Conservation (phyloP, 1,284 basidiomycete genomes). For the Heterobasidion irregulare region DNA sequence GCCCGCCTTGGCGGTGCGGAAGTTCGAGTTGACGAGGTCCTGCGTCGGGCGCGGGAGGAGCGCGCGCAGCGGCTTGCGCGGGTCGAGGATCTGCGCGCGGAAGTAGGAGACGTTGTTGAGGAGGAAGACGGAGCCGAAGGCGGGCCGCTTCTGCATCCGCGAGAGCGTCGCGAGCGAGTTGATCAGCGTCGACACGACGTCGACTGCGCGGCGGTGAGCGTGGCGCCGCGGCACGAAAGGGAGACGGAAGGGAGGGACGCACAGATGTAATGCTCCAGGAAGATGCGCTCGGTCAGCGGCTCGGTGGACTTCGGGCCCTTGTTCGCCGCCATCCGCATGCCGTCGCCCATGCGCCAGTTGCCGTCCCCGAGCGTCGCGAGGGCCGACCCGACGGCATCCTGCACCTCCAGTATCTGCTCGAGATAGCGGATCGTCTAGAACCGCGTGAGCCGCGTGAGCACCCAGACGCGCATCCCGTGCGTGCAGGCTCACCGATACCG, state of each 20-base stretch:
- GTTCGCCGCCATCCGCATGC: conserved; percentile 41
- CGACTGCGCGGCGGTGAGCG: conserved; percentile 34
- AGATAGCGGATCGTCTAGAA: conserved; percentile 59
- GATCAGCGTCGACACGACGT: conserved; percentile 56
- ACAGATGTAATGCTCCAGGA: conserved; percentile 72
- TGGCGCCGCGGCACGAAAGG: background rate
- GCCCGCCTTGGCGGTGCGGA: conserved; percentile 68
- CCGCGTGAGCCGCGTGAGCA: background rate
- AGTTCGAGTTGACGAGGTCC: conserved; percentile 56
- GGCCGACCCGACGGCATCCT: conserved; percentile 53
- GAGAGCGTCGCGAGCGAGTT: conserved; percentile 53
- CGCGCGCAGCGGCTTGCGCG: conserved; percentile 31
- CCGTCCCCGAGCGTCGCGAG: conserved; percentile 68
- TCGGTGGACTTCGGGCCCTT: conserved; percentile 39
- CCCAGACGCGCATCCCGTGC: background rate
- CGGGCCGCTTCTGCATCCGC: conserved; percentile 52
- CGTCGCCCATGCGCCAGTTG: conserved; percentile 85
- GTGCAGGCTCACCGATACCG: conserved; percentile 35
- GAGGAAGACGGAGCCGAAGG: conserved; percentile 66
- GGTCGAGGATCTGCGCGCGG: conserved; percentile 46
- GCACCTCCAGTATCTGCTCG: conserved; percentile 58
- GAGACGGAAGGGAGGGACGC: conserved; percentile 18
- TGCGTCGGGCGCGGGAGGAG: conserved; percentile 54
- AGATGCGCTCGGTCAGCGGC: conserved; percentile 40
- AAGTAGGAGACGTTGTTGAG: conserved; percentile 72